Conservation (phyloP, 2,329 filamentous ascomycete genomes). For the Exserohilum rostratum region DNA sequence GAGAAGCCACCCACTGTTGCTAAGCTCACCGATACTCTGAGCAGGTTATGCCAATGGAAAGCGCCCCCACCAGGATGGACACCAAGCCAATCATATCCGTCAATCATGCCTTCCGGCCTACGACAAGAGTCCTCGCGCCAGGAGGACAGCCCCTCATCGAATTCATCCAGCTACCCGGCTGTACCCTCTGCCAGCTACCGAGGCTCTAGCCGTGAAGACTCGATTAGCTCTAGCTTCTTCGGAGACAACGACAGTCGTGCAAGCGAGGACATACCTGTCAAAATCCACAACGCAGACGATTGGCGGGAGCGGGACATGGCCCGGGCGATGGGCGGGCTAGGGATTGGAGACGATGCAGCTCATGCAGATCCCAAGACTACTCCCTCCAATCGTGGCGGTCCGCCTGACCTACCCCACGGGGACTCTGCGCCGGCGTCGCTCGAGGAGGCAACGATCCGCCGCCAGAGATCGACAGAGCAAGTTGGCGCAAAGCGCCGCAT, state of each 20-base stretch:
- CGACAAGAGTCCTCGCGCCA: slow-evolving; percentile 66
- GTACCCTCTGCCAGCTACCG: slow-evolving; percentile 77
- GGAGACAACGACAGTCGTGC: slow-evolving; percentile 82
- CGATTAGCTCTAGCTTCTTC: slow-evolving; percentile 85
- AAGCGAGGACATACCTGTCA: slow-evolving; percentile 74
- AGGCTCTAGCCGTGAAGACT: slow-evolving; percentile 83
- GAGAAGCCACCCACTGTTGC: slow-evolving; percentile 95
- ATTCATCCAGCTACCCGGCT: slow-evolving; percentile 74
- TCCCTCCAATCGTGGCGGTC: slow-evolving; percentile 41
- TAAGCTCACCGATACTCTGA: slow-evolving; percentile 87
- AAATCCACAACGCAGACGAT: slow-evolving; percentile 75
- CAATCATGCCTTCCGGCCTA: slow-evolving; percentile 64
- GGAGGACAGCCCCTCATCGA: slow-evolving; percentile 84
- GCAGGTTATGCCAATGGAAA: slow-evolving; percentile 91
- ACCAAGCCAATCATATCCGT: slow-evolving; percentile 42
- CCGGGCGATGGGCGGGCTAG: slow-evolving; percentile 67
- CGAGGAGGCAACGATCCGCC: slow-evolving; percentile 57
- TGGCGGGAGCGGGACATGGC: slow-evolving; percentile 69
- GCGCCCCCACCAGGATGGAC: slow-evolving; percentile 69
- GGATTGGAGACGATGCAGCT: slow-evolving; percentile 71
- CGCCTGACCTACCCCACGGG: slow-evolving; percentile 51
- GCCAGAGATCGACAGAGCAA: slow-evolving; percentile 73
- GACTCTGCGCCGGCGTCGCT: slow-evolving; percentile 65
- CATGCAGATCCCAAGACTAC: slow-evolving; percentile 42
- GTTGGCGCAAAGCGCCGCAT: slow-evolving; percentile 76